These are phyloP conservation scores for Spinacia oleracea DNA, from an alignment of 179 eudicot species.

Conservation along the genomic window DNA sequence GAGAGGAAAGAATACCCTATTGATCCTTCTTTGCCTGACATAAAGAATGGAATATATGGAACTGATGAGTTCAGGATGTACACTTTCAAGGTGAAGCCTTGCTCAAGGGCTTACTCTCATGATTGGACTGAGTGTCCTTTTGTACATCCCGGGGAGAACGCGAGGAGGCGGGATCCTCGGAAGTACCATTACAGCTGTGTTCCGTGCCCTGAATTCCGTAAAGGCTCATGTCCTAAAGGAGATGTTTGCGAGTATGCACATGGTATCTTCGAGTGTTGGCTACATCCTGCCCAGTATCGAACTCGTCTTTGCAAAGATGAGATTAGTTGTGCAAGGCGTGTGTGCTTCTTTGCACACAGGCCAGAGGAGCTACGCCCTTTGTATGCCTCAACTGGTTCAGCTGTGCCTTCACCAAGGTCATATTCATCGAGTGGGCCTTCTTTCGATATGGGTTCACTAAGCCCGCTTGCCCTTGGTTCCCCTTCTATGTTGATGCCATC, in stretches of 20 bases:
- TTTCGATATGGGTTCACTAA: conserved; percentile 49
- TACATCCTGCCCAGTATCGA: conserved; percentile 88
- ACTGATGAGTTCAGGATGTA: conserved; percentile 92
- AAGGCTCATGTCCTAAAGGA: conserved; percentile 65
- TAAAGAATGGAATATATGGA: conserved; percentile 72
- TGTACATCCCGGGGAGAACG: conserved; percentile 93
- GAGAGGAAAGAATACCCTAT: conserved; percentile 80
- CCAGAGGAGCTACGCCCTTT: conserved; percentile 75
- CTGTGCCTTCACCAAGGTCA: conserved; percentile 72
- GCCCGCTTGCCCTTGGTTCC: conserved; percentile 59
- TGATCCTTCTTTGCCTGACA: conserved; percentile 82
- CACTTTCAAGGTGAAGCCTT: conserved; percentile 82
- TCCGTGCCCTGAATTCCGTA: conserved; percentile 87
- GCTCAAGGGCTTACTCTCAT: conserved; percentile 92
- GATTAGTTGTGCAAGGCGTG: conserved; percentile 59
- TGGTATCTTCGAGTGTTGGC: conserved; percentile 93
- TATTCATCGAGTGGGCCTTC: conserved; percentile 40
- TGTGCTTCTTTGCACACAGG: conserved; percentile 90
- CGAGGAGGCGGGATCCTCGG: conserved; percentile 82
- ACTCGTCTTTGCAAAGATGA: conserved; percentile 95
- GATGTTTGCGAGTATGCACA: conserved; percentile 89
- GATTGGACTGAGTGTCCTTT: conserved; percentile 99
- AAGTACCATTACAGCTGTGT: conserved; percentile 85
- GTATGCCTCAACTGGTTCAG: conserved; percentile 86
- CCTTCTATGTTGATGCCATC: conserved; percentile 55